Evolutionary conservation across 1,284 basidiomycete genomes (phyloP).

Genomic region (Ganoderma lingzhi): DNA sequence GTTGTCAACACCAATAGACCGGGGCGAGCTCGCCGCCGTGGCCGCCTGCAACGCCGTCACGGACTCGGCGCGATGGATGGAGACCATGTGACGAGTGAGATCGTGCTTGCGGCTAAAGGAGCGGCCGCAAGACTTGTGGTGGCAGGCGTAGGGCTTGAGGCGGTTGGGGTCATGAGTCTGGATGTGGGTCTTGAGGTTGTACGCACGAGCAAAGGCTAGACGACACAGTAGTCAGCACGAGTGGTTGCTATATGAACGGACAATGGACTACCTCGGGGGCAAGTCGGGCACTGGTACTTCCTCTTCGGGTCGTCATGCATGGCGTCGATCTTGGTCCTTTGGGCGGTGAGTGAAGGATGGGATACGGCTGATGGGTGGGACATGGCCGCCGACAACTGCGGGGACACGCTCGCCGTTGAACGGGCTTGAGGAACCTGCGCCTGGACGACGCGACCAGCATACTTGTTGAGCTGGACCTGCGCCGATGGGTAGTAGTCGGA

Average conservation of each 20-base stretch:
- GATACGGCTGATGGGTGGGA: conserved; percentile 49
- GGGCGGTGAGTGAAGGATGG: conserved; percentile 46
- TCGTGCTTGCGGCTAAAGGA: conserved; percentile 93
- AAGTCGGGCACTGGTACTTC: conserved; percentile 77
- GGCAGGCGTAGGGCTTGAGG: conserved; percentile 85
- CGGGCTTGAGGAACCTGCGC: conserved; percentile 43
- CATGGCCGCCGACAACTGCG: conserved; percentile 46
- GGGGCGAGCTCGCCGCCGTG: conserved; percentile 38
- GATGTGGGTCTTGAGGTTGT: conserved; percentile 91
- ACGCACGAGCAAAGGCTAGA: conserved; percentile 87
- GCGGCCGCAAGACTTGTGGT: conserved; percentile 81
- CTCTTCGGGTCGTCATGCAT: conserved; percentile 71
- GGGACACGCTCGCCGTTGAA: conserved; percentile 63
- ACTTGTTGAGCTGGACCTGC: conserved; percentile 36
- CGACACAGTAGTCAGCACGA: conserved; percentile 24
- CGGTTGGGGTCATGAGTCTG: conserved; percentile 90
- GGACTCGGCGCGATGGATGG: conserved; percentile 81
- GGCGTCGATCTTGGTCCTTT: conserved; percentile 45
- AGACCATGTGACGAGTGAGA: conserved; percentile 84
- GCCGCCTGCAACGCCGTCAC: conserved; percentile 40
- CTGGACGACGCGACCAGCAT: conserved; percentile 37
- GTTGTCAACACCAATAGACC: conserved; percentile 65
- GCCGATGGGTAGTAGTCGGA: conserved; percentile 57
- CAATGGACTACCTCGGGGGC: conserved; percentile 66
- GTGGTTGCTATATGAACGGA: conserved; percentile 16